Percentiles rank a stretch among this genome's conserved stretches.
These are phyloP conservation scores for Aspergillus hancockii DNA, from an alignment of 495 filamentous ascomycete genomes.

Conservation along the genomic window DNA sequence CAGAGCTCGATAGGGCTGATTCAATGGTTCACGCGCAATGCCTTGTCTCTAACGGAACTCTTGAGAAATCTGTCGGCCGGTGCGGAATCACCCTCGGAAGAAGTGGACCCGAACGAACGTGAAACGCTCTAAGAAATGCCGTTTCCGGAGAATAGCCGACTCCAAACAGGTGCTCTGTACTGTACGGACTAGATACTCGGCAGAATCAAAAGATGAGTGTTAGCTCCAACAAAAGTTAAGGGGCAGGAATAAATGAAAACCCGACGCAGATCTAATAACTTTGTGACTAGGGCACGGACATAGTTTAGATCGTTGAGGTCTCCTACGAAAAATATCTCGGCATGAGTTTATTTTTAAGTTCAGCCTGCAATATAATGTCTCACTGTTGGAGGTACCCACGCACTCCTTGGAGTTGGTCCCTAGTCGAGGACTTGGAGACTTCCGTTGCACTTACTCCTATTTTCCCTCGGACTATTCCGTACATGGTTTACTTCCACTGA, in stretches of 20 bases:
- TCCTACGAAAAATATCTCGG: neutral
- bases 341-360: neutral
- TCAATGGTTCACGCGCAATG: neutral
- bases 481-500: neutral
- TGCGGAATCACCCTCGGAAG: neutral
- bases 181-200: too few species aligned
- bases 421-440: too few species aligned
- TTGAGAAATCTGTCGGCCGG: neutral
- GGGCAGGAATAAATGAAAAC: neutral
- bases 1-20: neutral
- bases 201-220: neutral
- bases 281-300: neutral
- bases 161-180: neutral
- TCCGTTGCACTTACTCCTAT: too few species aligned
- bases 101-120: neutral
- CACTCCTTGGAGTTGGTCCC: too few species aligned
- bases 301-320: neutral
- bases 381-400: too few species aligned
- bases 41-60: neutral
- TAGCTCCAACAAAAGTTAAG: neutral
- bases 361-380: neutral
- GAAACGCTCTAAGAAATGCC: slow-evolving; percentile 1
- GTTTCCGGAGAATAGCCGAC: neutral
- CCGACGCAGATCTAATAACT: neutral
- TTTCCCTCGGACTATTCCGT: too few species aligned